Conservation (phyloP, 768 basidiomycete genomes). For the Scleroderma citrinum region DNA sequence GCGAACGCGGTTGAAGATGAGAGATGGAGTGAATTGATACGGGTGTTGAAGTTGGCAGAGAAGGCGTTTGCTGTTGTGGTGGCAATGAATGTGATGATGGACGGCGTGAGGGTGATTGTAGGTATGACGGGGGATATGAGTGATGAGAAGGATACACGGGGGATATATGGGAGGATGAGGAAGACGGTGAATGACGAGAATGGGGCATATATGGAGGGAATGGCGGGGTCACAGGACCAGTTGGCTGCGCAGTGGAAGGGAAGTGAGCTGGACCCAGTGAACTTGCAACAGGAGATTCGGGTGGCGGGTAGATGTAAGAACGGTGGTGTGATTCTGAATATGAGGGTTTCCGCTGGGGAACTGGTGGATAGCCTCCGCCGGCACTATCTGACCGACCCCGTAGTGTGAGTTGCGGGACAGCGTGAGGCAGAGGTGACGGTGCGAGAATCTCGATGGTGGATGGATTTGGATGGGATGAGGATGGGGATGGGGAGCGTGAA, state of each 20-base stretch:
- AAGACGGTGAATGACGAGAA: not conserved
- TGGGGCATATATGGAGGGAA: not conserved
- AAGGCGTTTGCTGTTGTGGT: constrained; percentile 10
- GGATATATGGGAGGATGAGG: not conserved
- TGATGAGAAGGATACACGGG: not conserved
- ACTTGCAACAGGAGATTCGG: not conserved
- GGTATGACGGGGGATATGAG: constrained; percentile 8
- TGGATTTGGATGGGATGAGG: constrained; percentile 11
- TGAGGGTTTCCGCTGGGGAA: not conserved
- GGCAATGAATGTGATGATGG: constrained; percentile 6
- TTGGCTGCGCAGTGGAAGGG: not conserved
- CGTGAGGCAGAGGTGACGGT: not conserved
- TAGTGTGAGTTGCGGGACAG: not conserved
- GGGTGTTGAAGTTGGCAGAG: constrained; percentile 8
- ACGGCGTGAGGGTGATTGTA: constrained; percentile 9
- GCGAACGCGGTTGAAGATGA: constrained; percentile 9
- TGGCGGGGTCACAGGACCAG: not conserved
- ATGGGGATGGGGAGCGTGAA: constrained; percentile 8
- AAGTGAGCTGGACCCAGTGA: not conserved
- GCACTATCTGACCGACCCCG: not conserved
- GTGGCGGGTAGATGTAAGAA: not conserved
- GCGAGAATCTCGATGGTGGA: not conserved
- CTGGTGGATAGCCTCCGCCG: not conserved
- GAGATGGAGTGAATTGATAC: constrained; percentile 14
- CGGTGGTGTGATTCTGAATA: not conserved